Evolutionary conservation across 129 eudicot genomes (phyloP).

Genomic region (Erigeron canadensis): DNA sequence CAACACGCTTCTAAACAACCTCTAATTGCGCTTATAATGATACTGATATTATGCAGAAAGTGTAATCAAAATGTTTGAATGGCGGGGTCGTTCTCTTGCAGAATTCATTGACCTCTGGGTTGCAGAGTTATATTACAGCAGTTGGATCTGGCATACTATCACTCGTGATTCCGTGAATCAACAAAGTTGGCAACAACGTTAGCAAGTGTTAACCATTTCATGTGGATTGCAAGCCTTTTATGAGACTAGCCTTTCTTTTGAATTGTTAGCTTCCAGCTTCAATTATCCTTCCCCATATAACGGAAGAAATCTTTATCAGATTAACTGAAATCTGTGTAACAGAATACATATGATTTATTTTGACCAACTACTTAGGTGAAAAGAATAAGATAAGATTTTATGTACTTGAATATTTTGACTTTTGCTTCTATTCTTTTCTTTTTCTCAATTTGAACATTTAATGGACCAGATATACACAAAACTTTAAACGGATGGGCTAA

Average conservation of each 20-base stretch:
- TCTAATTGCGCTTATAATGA: neutral
- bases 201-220: constrained; percentile 18
- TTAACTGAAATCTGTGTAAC: constrained; percentile 19
- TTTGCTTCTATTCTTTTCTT: no score
- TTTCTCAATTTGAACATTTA: no score
- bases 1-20: neutral
- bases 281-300: constrained; percentile 25
- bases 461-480: no score
- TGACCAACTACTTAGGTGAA: neutral
- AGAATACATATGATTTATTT: constrained; percentile 4
- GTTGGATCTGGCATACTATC: constrained; percentile 7
- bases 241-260: constrained; percentile 7
- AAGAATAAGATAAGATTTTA: no score
- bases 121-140: neutral
- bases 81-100: constrained; percentile 9
- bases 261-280: constrained; percentile 13
- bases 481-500: no score
- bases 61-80: neutral
- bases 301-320: constrained; percentile 12
- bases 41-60: constrained; percentile 14
- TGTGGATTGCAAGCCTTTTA: constrained; percentile 11
- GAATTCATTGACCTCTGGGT: neutral
- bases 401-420: no score
- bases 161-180: neutral
- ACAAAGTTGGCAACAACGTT: neutral